Percentiles rank a stretch among this genome's conserved stretches.
Conservation (phyloP, 192 early-diverging fungal genomes). For the Phlyctochytrium bullatum region DNA sequence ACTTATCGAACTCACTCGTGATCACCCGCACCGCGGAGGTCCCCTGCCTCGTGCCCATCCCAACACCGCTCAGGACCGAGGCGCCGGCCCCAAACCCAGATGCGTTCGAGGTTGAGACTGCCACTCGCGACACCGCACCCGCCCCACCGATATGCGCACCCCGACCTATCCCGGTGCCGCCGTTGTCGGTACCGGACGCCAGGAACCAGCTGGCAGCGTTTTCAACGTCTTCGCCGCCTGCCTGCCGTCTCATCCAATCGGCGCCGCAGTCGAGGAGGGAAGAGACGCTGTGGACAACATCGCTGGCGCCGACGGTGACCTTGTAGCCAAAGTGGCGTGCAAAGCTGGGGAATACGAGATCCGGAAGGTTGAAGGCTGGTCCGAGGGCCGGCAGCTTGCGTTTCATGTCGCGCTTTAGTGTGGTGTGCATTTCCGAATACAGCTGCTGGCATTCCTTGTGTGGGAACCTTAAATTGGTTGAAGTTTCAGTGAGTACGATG, state of each 20-base stretch:
- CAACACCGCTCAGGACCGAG: conserved; percentile 32
- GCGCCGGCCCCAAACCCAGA: not conserved
- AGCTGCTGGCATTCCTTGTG: conserved; percentile 72
- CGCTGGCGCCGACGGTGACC: conserved; percentile 65
- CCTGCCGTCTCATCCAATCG: conserved; percentile 40
- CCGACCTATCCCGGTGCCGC: conserved; percentile 3
- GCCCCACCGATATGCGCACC: conserved; percentile 2
- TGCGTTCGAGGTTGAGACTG: not conserved
- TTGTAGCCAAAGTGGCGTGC: conserved; percentile 69
- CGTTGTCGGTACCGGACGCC: conserved; percentile 2
- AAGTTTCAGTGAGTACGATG: not conserved
- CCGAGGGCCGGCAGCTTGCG: conserved; percentile 65
- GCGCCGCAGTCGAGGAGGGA: conserved; percentile 67
- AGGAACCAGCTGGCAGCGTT: conserved; percentile 6
- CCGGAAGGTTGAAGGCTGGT: conserved; percentile 70
- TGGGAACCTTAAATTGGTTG: conserved; percentile 59
- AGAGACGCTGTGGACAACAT: conserved; percentile 76
- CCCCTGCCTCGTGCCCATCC: conserved; percentile 44
- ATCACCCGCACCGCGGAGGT: conserved; percentile 36
- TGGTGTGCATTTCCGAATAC: conserved; percentile 66
- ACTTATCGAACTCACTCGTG: conserved; percentile 24
- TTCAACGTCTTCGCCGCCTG: conserved; percentile 23
- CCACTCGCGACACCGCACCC: not conserved
- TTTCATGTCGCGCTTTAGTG: conserved; percentile 56
- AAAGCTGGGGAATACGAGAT: conserved; percentile 78